Evolutionary conservation across 495 filamentous ascomycete genomes (phyloP), one percentile per base, ranked within the genome.

Genomic region (Trichocladium antarcticum): DNA sequence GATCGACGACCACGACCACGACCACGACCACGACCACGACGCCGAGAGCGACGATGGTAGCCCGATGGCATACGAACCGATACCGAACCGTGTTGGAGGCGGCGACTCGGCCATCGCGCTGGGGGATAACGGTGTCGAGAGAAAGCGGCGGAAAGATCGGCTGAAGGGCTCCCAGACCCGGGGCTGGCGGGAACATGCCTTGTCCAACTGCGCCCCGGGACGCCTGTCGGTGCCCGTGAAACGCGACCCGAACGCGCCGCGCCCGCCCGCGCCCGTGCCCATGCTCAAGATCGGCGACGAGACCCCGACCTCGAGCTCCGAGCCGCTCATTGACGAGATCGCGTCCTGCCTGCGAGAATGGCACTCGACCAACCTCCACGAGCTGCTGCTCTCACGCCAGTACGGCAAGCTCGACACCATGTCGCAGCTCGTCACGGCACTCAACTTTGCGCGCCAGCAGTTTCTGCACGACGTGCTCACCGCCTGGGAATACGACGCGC

Each of bases 221-320:
- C 60, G 38, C 20, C 60, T 66, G n/a, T 65, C 69, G 2, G 56
- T 68, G 0, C 59, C 64, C 10, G 55, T 64, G 10, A 56, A 56
- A 35, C 70, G 76, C 37, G 76, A 82, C 49, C 77, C 74, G 2
- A 74, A 80, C 60, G 75, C 73, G 22, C 82, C 84, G 12, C 85
- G 85, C 57, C 93, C 88, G 21, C 77, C 86, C 2, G 93, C 93
- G 8, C 92, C 92, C 0, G 93, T 98, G 2, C 92, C 92, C 7
- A 90, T 95, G 85, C 74, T 98, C 32, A 95, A 95, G 63, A 87
- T 97, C 58, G 93, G 93, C 20, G 92, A 98, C 54, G 92, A 98
- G 70, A 94, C 88, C 1, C 83, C 88, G 3, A 90, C 85, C 2
- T 95, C 87, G 3, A 74, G 78, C 11, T 78, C 85, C 20, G 92